Conservation (phyloP, 1,284 basidiomycete species). For the Cutaneotrichosporon sp. region DNA sequence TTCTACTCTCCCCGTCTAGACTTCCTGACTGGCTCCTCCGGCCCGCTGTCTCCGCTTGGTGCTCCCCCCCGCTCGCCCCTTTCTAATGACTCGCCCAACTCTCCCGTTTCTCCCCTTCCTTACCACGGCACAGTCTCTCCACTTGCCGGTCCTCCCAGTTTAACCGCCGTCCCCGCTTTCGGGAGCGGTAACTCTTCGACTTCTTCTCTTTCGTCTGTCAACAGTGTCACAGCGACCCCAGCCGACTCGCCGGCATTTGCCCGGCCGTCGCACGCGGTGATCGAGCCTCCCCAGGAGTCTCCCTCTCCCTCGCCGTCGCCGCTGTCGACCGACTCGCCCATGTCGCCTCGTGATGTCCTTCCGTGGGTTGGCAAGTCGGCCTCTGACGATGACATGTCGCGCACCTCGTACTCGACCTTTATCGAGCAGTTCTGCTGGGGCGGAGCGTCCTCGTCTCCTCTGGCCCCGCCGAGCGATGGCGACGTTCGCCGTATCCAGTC, state of each 20-base stretch:
- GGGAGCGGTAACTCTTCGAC: constrained; percentile 12
- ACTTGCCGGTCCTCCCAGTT: neutral
- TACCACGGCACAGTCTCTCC: constrained; percentile 8
- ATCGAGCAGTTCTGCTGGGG: constrained; percentile 43
- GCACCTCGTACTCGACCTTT: constrained; percentile 41
- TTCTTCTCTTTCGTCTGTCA: constrained; percentile 9
- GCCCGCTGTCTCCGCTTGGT: no score
- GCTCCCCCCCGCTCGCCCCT: constrained; percentile 2
- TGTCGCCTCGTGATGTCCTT: constrained; percentile 34
- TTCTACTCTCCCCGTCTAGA: constrained; percentile 41
- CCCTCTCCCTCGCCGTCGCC: constrained; percentile 31
- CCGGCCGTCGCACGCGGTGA: neutral
- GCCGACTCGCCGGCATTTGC: constrained; percentile 13
- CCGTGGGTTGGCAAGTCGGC: constrained; percentile 23
- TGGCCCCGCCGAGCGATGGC: constrained; percentile 14
- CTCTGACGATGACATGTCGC: constrained; percentile 23
- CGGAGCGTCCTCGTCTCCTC: constrained; percentile 14
- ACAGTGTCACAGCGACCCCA: constrained; percentile 8
- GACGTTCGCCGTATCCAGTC: constrained; percentile 21
- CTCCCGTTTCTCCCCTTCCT: constrained; percentile 13
- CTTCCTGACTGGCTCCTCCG: no score
- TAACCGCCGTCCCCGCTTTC: constrained; percentile 3
- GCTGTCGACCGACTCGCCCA: constrained; percentile 13
- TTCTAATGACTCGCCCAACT: neutral
- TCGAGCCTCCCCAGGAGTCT: constrained; percentile 17